Base-by-base conservation (phyloP, 768 basidiomycete species). In the Trametes sanguinea region DNA sequence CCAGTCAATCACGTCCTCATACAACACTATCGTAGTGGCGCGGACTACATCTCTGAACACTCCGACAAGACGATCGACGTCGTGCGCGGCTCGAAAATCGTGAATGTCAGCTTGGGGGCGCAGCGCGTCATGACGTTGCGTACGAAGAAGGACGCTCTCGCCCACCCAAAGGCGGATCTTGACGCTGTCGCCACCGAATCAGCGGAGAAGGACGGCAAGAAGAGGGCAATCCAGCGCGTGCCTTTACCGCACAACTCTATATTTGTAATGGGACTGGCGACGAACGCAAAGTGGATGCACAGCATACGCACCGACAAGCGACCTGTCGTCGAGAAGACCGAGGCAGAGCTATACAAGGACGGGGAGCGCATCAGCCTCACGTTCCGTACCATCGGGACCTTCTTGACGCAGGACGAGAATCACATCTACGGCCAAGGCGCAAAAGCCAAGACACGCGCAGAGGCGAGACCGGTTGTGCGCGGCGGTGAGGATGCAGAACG, bases 51-150 rank as follows among this genome's bases (percentile, higher is more conserved):
- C 64, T 92, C 90, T 0, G 90, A 92, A 67, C 91, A 94, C 72
- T 89, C 89, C 0, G 91, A 94, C 73, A 94, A 94, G 75, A 94
- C 91, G 5, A 82, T 93, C 66, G 92, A 94, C 71, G 83, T 94
- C 65, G 84, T 87, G 4, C 83, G 80, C 13, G 87, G 85, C 35
- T 89, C 90, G 6, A 85, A 78, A 56, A 88, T 93, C 64, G 89
- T 90, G 62, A 94, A 94, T 61, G 87, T 93, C 63, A 90, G 88
- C 67, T 77, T 93, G 13, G 91, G 91, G 6, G 90, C 91, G 1
- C 85, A 88, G 71, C 83, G 91, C 37, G 76, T 81, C 16, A 92
- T 93, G 90, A 87, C 83, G 0, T 79, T 93, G n/a, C 82, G 85
- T 29, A 71, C 80, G 51, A 92, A 92, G 72, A 84, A 82, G 65